Percentiles rank a stretch among this genome's conserved stretches.
These are phyloP conservation scores for Citrus sinensis DNA, from an alignment of 345 rosid species.

Conservation along the genomic window DVS_A1.0 CM039163.1:14135001-14135500, in stretches of 20 bases:
- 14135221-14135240: constrained; percentile 8
- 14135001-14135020: constrained; percentile 15
- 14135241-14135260: no score
- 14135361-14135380: not conserved
- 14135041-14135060: constrained; percentile 5
- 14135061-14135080: constrained; percentile 42
- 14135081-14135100: constrained; percentile 26
- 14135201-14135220: constrained; percentile 30
- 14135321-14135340: not conserved
- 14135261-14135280: not conserved
- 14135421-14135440: not conserved
- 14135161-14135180: constrained; percentile 11
- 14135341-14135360: no score
- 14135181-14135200: constrained; percentile 31
- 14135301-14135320: no score
- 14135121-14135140: no score
- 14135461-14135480: no score
- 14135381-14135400: not conserved
- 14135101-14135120: constrained; percentile 27
- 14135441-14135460: not conserved
- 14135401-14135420: not conserved
- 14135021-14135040: constrained; percentile 20
- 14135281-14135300: not conserved
- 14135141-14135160: no score
- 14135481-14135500: no score